These are phyloP conservation scores for Fallopia convolvulus DNA, from an alignment of 148 eudicot genomes.

Conservation along the genomic window DNA sequence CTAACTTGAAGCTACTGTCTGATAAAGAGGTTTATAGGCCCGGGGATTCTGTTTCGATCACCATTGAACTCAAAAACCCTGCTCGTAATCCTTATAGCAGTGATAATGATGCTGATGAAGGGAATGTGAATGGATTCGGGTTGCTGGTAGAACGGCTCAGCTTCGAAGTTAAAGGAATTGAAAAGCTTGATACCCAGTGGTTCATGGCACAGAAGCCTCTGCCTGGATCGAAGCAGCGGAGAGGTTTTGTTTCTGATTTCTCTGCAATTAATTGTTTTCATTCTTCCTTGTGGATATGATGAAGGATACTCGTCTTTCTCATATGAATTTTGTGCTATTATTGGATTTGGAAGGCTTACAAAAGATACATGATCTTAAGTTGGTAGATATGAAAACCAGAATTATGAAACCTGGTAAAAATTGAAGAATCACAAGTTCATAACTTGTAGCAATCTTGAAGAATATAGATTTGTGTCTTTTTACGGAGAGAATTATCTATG, in stretches of 20 bases:
- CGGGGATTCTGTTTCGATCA: conserved; percentile 60
- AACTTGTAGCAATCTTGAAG: not conserved
- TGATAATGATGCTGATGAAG: conserved; percentile 17
- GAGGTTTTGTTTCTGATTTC: conserved; percentile 35
- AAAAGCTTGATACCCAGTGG: conserved; percentile 89
- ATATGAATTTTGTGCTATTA: not conserved
- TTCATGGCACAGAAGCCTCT: conserved; percentile 51
- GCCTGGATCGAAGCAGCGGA: conserved; percentile 41
- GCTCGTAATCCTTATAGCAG: conserved; percentile 13
- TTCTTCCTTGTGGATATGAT: not conserved
- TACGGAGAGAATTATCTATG: not conserved
- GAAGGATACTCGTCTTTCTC: no score
- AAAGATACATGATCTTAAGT: not conserved
- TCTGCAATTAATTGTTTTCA: not conserved
- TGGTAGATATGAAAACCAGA: not conserved
- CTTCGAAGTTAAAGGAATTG: conserved; percentile 74
- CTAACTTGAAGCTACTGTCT: conserved; percentile 43
- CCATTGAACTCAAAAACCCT: conserved; percentile 50
- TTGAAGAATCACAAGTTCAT: not conserved
- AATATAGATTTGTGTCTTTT: not conserved
- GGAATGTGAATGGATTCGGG: conserved; percentile 18
- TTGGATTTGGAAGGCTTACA: not conserved
- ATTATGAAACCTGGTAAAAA: not conserved
- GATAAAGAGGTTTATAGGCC: conserved; percentile 77
- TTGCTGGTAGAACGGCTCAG: conserved; percentile 54